Conservation (phyloP, 1,284 basidiomycete genomes). For the Moesziomyces sp. region DNA sequence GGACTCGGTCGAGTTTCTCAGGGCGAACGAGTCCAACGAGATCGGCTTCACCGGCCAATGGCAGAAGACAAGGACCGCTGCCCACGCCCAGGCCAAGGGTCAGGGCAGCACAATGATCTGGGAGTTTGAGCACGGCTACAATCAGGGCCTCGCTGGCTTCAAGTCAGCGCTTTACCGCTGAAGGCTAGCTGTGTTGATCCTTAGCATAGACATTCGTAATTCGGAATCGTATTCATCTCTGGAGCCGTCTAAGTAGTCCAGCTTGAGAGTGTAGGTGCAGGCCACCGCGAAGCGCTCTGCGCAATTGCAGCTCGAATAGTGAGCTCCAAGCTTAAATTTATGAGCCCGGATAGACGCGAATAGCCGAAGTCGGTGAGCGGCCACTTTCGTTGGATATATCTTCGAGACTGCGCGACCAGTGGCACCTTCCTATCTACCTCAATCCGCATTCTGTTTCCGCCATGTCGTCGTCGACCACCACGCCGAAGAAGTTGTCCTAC, state of each 20-base stretch:
- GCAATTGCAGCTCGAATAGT: background rate
- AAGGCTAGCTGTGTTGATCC: background rate
- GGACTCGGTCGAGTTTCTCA: conserved; percentile 75
- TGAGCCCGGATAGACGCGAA: conserved; percentile 23
- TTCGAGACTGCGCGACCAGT: background rate
- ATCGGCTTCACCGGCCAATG: conserved; percentile 76
- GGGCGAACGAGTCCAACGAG: conserved; percentile 69
- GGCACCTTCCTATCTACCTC: background rate
- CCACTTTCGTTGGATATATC: conserved; percentile 6
- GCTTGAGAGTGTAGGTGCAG: background rate
- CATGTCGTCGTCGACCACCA: background rate
- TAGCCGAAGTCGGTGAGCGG: conserved; percentile 13
- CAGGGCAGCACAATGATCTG: conserved; percentile 67
- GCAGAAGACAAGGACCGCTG: conserved; percentile 71
- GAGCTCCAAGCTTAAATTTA: background rate
- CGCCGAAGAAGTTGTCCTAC: conserved; percentile 17
- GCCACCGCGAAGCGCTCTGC: background rate
- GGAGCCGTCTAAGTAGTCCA: background rate
- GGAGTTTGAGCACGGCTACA: conserved; percentile 72
- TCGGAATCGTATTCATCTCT: background rate
- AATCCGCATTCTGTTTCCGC: background rate
- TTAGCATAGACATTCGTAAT: background rate
- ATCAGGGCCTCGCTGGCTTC: conserved; percentile 70
- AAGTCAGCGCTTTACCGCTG: conserved; percentile 29
- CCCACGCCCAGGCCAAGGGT: conserved; percentile 70